Conservation (phyloP, 164 flowering plant species). For the Magnolia sinica region DNA sequence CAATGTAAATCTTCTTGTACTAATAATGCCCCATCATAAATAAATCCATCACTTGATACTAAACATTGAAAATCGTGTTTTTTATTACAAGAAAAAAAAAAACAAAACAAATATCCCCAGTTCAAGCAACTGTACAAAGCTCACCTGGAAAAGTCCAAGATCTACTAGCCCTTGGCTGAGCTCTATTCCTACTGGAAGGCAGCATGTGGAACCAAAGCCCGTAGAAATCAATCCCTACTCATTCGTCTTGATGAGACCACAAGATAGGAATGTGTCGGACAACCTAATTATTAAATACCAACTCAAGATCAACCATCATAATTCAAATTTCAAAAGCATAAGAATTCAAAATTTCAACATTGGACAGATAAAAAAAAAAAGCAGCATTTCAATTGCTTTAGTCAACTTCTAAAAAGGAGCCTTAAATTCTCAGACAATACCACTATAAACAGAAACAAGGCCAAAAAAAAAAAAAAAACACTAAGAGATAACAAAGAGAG, state of each 20-base stretch:
- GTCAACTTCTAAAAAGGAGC: no score
- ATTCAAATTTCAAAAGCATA: not conserved
- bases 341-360: not conserved
- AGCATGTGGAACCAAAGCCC: constrained; percentile 22
- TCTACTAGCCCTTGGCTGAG: constrained; percentile 28
- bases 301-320: not conserved
- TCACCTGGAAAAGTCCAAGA: constrained; percentile 28
- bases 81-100: not conserved
- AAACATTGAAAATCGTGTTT: no score
- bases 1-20: not conserved
- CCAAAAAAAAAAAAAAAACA: no score
- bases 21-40: not conserved
- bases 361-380: no score
- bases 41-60: no score
- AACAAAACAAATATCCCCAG: not conserved
- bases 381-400: no score
- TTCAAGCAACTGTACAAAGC: not conserved
- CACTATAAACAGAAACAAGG: no score
- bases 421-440: no score
- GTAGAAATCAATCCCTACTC: not conserved
- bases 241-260: not conserved
- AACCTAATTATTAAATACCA: not conserved
- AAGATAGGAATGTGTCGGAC: not conserved
- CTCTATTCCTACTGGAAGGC: constrained; percentile 21
- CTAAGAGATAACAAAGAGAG: no score